These are phyloP conservation scores for Kandelia obovata DNA, from an alignment of 345 rosid species.

Conservation along the genomic window DNA sequence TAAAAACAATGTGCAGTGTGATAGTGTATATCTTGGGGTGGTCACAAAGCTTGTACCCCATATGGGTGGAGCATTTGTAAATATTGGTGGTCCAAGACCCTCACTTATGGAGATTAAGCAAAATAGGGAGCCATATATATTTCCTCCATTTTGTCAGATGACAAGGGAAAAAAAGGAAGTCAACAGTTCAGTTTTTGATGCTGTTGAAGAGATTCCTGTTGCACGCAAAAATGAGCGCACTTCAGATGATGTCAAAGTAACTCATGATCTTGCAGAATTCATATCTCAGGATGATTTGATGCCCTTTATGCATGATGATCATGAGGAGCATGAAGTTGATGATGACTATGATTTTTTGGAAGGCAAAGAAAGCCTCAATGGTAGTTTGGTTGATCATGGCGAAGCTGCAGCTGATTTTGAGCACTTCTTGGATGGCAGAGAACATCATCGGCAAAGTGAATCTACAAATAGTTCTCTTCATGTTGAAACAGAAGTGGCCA, in stretches of 20 bases:
- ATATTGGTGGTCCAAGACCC: constrained; percentile 75
- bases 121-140: constrained; percentile 75
- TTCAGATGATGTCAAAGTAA: constrained; percentile 38
- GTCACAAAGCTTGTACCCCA: constrained; percentile 81
- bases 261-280: constrained; percentile 50
- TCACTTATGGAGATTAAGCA: constrained; percentile 84
- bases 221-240: constrained; percentile 29
- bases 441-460: constrained; percentile 47
- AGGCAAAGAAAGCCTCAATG: constrained; percentile 49
- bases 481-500: constrained; percentile 30
- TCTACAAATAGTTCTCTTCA: constrained; percentile 26
- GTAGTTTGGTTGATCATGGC: constrained; percentile 45
- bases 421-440: constrained; percentile 39
- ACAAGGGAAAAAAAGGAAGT: constrained; percentile 44
- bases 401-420: constrained; percentile 43
- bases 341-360: constrained; percentile 65
- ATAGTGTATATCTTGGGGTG: constrained; percentile 85
- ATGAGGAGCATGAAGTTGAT: constrained; percentile 60
- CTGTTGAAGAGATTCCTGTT: constrained; percentile 36
- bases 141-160: constrained; percentile 71
- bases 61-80: constrained; percentile 99
- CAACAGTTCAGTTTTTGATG: constrained; percentile 34
- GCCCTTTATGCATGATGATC: constrained; percentile 39
- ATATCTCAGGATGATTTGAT: constrained; percentile 38
- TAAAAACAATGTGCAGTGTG: constrained; percentile 82